Conservation (phyloP, 169 alveolate genomes). For the Theileria orientalis region DNA sequence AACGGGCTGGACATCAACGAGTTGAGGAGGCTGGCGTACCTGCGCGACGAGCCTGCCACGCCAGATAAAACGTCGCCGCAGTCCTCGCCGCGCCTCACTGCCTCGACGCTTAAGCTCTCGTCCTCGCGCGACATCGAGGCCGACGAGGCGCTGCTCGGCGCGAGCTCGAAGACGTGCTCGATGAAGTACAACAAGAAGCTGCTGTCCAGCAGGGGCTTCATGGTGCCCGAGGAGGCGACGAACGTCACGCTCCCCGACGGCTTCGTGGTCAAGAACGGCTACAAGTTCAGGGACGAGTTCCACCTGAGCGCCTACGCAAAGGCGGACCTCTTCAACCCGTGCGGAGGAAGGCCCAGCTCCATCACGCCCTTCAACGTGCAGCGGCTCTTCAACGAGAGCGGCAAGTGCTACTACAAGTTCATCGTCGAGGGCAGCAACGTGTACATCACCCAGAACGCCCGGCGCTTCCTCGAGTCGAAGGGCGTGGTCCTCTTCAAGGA, state of each 20-base stretch:
- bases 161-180: constrained; percentile 43
- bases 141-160: constrained; percentile 3
- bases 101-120: constrained; percentile 3
- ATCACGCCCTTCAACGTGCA: constrained; percentile 77
- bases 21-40: constrained; percentile 71
- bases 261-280: constrained; percentile 69
- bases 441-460: constrained; percentile 83
- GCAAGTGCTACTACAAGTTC: constrained; percentile 70
- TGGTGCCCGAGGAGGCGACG: constrained; percentile 72
- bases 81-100: constrained; percentile 14
- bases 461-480: constrained; percentile 73
- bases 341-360: constrained; percentile 88
- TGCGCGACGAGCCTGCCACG: constrained; percentile 36
- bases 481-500: constrained; percentile 81
- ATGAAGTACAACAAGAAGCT: constrained; percentile 67
- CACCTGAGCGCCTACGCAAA: constrained; percentile 65
- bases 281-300: constrained; percentile 76
- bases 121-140: background rate
- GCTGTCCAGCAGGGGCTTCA: constrained; percentile 72
- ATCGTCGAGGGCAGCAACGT: constrained; percentile 86
- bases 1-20: constrained; percentile 78
- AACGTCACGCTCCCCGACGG: constrained; percentile 80
- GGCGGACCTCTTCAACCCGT: constrained; percentile 83
- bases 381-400: constrained; percentile 65
- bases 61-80: background rate